phyloP scores from a whole-genome alignment of 306 rosid species.

The Pterocarpus santalinus region DNA sequence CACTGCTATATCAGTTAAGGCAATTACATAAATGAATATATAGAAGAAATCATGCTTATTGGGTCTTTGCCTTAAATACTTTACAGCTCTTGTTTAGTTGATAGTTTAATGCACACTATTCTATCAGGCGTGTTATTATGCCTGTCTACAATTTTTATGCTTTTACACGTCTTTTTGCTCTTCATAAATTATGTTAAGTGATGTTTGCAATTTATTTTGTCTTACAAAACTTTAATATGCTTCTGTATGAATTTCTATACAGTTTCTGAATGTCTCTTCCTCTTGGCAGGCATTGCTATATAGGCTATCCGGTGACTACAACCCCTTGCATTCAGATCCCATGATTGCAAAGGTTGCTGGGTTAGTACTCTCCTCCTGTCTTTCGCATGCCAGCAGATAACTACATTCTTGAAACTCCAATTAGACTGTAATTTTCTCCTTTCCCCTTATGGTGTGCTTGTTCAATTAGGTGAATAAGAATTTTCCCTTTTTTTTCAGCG shows the following conservation, averaged over 20 bases:
- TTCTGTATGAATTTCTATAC: conserved; percentile 17
- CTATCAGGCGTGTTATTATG: background rate
- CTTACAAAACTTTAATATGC: conserved; percentile 24
- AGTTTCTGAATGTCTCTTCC: conserved; percentile 40
- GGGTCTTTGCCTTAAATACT: conserved; percentile 8
- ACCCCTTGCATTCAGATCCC: conserved; percentile 97
- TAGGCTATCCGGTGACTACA: conserved; percentile 88
- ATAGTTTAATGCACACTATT: background rate
- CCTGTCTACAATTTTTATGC: conserved; percentile 14
- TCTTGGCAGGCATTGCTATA: conserved; percentile 91
- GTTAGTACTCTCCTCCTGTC: conserved; percentile 61
- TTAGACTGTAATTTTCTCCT: conserved; percentile 14
- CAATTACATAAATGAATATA: background rate
- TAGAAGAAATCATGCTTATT: conserved; percentile 7
- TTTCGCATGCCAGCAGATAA: conserved; percentile 12
- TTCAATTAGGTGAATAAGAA: conserved; percentile 17
- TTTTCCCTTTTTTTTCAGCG: conserved; percentile 23
- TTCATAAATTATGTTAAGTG: background rate
- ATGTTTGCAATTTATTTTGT: background rate
- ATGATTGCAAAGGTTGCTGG: conserved; percentile 84
- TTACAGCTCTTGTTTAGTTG: background rate
- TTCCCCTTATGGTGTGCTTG: conserved; percentile 1
- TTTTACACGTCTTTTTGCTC: background rate
- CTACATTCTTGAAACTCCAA: conserved; percentile 39
- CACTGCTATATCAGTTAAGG: background rate